Evolutionary conservation across 768 basidiomycete species (phyloP).

Genomic region (Collybiopsis luxurians): DNA sequence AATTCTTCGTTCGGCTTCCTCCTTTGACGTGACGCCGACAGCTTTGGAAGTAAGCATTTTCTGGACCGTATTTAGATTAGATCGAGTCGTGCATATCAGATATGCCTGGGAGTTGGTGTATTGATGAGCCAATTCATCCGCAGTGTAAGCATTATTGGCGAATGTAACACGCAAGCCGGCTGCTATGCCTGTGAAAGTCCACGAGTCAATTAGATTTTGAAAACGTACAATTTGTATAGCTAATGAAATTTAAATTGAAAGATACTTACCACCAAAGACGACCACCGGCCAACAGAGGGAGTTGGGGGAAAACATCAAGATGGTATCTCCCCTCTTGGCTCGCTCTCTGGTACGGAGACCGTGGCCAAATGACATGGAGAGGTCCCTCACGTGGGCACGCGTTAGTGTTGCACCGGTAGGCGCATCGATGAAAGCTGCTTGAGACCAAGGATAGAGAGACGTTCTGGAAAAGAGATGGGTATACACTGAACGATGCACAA

Average conservation of each 20-base stretch:
- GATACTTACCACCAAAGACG: conserved; percentile 27
- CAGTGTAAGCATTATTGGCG: conserved; percentile 53
- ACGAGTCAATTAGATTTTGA: no score
- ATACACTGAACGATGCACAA: conserved; percentile 28
- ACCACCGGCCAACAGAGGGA: conserved; percentile 49
- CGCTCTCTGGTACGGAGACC: conserved; percentile 35
- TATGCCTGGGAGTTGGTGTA: conserved; percentile 64
- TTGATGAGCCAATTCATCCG: conserved; percentile 55
- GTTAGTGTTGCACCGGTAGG: conserved; percentile 43
- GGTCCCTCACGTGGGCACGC: conserved; percentile 39
- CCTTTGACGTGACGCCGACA: conserved; percentile 26
- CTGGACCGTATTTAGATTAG: conserved; percentile 50
- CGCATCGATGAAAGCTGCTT: conserved; percentile 55
- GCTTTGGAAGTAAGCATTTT: conserved; percentile 45
- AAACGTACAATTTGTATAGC: no score
- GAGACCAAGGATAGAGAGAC: conserved; percentile 23
- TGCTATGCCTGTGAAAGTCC: conserved; percentile 34
- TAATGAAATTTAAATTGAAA: not conserved
- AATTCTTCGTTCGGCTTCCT: conserved; percentile 50
- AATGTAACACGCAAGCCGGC: conserved; percentile 50
- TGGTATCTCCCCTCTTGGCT: conserved; percentile 38
- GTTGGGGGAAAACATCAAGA: conserved; percentile 55
- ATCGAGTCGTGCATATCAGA: conserved; percentile 64
- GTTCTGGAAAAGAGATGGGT: conserved; percentile 22
- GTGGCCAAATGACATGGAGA: conserved; percentile 43